A percentile compares a stretch with the other conserved stretches of the same genome.
phyloP scores from a whole-genome alignment of 371 early-diverging fungal species.

The Lichtheimia ornata region DNA sequence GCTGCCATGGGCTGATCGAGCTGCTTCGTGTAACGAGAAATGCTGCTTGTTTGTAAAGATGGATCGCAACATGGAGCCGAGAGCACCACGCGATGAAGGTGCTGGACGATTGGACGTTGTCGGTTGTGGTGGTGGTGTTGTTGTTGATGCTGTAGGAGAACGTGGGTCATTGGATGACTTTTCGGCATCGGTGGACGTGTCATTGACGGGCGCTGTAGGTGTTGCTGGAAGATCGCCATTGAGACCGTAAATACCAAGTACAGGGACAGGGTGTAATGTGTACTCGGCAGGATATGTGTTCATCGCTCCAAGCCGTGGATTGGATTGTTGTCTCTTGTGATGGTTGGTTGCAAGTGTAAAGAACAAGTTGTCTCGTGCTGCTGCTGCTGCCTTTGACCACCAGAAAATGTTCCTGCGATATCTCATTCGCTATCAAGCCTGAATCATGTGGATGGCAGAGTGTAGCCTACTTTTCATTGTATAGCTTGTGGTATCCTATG shows the following conservation, averaged over 20 bases:
- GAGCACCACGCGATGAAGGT: slow-evolving; percentile 19
- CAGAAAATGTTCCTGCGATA: too few species aligned
- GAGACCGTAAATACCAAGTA: slow-evolving; percentile 67
- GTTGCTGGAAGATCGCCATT: background rate
- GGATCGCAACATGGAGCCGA: slow-evolving; percentile 19
- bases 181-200: slow-evolving; percentile 14
- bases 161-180: slow-evolving; percentile 28
- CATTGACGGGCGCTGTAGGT: background rate
- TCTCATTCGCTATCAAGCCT: too few species aligned
- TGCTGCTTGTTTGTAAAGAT: slow-evolving; percentile 30
- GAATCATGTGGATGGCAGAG: too few species aligned
- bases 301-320: slow-evolving; percentile 34
- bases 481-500: too few species aligned
- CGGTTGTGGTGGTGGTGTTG: slow-evolving; percentile 1
- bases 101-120: slow-evolving; percentile 6
- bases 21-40: slow-evolving; percentile 39
- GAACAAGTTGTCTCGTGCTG: too few species aligned
- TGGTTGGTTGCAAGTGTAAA: too few species aligned
- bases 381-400: too few species aligned
- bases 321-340: too few species aligned
- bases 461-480: too few species aligned
- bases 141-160: slow-evolving; percentile 17
- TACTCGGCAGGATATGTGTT: slow-evolving; percentile 72
- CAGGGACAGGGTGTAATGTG: slow-evolving; percentile 73
- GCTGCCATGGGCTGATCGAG: slow-evolving; percentile 19